A percentile compares a stretch with the other conserved stretches of the same genome.
Conservation (phyloP, 768 basidiomycete genomes). For the Lentinus brumalis region DNA sequence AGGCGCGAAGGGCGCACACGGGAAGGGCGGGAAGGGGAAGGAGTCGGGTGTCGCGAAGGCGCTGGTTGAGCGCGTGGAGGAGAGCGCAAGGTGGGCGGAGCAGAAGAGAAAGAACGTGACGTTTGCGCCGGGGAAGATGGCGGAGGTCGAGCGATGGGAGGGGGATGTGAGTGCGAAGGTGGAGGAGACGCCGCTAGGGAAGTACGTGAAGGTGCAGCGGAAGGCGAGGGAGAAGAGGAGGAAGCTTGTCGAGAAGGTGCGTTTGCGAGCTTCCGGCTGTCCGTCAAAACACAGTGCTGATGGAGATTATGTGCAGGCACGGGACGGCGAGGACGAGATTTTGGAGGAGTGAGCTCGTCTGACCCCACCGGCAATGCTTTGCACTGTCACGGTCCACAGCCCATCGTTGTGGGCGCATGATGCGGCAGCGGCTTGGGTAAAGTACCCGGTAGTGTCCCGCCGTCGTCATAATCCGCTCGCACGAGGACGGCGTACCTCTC, state of each 20-base stretch:
- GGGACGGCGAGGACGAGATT: constrained; percentile 70
- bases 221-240: constrained; percentile 79
- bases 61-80: constrained; percentile 86
- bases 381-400: no score
- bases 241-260: constrained; percentile 74
- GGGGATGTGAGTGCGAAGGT: constrained; percentile 54
- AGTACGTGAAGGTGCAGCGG: constrained; percentile 77
- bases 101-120: constrained; percentile 64
- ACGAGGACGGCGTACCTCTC: not conserved
- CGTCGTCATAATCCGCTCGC: no score
- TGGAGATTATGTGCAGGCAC: constrained; percentile 48
- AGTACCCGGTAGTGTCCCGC: no score
- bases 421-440: no score
- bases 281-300: not conserved
- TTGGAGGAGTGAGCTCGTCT: constrained; percentile 45
- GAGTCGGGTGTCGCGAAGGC: constrained; percentile 67
- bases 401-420: no score
- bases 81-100: constrained; percentile 79
- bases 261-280: constrained; percentile 2
- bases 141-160: constrained; percentile 77
- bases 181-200: constrained; percentile 76
- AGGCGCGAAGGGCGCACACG: constrained; percentile 41
- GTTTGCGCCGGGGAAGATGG: constrained; percentile 74
- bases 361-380: no score
- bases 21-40: constrained; percentile 41